Base-by-base conservation (phyloP, 2,329 filamentous ascomycete species). In the Plenodomus tracheiphilus region DNA sequence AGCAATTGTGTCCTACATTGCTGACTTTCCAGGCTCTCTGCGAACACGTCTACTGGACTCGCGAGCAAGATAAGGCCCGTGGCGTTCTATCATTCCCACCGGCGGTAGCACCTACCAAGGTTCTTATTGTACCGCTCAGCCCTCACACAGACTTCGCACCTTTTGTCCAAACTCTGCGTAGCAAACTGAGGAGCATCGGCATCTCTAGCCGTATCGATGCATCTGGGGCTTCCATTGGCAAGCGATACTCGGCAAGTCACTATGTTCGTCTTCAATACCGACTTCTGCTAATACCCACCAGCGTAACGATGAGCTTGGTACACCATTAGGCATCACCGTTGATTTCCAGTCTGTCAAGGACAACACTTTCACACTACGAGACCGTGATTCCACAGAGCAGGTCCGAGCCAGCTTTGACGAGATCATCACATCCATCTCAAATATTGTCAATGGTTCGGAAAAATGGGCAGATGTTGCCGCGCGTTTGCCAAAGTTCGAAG, bases 311-410 rank as follows among this genome's bases (percentile, higher is more conserved):
- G 93, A 97, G 77, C 83, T 97, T 50, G 94, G 93, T 66, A 97
- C 94, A 38, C 91, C 93, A 7, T 86, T 97, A 58, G 93, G 91
- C 69, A 86, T 97, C 73, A 97, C 93, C 0, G 84, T 97, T 51
- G 93, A 97, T 44, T 97, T 97, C 82, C 90, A 97, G 79, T 95
- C 90, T 40, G 79, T 96, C 60, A 85, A 96, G 75, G 91, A 97
- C 72, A 84, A 84, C 69, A 88, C 88, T 7, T 84, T 95, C 68
- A 97, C 93, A 1, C 83, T 97, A 58, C 82, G 93, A 69, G 93
- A 97, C 72, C 86, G 56, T 38, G 94, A 97, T 76, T 88, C 87
- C 36, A 97, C 90, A 45, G 88, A 86, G 71, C 93, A 97, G 77
- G 91, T 97, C 49, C 87, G 94, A 53, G 89, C 89, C 10, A 85